phyloP scores from a whole-genome alignment of 2,329 filamentous ascomycete species.

The Fusarium austroafricanum region DNA sequence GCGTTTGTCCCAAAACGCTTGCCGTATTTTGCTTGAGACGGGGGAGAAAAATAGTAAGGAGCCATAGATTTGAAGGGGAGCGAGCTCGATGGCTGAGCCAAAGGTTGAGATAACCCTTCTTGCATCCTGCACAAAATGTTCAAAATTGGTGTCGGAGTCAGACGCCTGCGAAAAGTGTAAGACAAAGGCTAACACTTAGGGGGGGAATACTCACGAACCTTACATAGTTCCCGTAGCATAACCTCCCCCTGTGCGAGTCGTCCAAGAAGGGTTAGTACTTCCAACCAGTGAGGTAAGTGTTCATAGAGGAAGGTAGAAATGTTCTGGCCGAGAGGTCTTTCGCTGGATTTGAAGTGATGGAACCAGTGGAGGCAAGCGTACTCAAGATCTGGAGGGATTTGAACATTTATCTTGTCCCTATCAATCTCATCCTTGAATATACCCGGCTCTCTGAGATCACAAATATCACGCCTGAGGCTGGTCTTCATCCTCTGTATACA shows the following conservation, averaged over 20 bases:
- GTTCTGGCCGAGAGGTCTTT: too few relatives aligned
- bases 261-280: background rate
- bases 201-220: background rate
- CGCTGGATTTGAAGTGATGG: background rate
- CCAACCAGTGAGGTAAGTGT: background rate
- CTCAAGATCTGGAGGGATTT: background rate
- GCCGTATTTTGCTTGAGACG: background rate
- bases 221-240: background rate
- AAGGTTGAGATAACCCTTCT: background rate
- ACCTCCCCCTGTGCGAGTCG: rapidly evolving
- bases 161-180: background rate
- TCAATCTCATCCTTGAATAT: background rate
- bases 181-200: too few relatives aligned
- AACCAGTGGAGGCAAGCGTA: background rate
- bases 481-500: background rate
- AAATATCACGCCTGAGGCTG: background rate
- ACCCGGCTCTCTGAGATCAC: background rate
- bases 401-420: rapidly evolving
- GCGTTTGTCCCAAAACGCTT: background rate
- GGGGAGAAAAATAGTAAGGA: background rate
- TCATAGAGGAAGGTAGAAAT: background rate
- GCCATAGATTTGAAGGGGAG: background rate
- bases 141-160: too few relatives aligned
- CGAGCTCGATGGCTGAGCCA: background rate
- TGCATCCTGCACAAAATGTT: background rate